Evolutionary conservation across 2,329 filamentous ascomycete species (phyloP), one percentile per base, ranked within the genome.

Genomic region (Colletotrichum eremochloae): DNA sequence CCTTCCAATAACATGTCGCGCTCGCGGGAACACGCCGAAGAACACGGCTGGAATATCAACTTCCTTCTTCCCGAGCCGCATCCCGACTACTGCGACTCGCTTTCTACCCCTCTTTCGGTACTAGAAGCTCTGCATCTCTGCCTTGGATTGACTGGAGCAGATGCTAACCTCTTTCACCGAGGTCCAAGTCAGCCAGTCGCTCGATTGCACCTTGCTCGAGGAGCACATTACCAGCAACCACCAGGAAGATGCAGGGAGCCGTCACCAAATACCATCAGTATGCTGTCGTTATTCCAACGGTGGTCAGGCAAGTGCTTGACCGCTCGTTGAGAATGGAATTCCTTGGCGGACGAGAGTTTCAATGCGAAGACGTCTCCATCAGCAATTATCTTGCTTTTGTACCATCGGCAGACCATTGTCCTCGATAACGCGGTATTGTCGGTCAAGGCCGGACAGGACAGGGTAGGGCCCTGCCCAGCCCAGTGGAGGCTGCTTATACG

Each of bases 121-220:
- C 40, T 55, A 60, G 58, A 52, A 40, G 66, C 69, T 53, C 68
- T 68, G 65, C 65, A 68, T 53, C 67, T 63, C 65, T 71, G 44
- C 52, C 33, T 53, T 55, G 29, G 36, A 48, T n/a, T 15, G 50
- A 42, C 44, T 24, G 56, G 57, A 42, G 31, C 55, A 15, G 12
- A 18, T 58, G 53, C 38, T 15, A 36, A 44, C 58, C 20, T 62
- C 29, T 36, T 55, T 20, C 15, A 56, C 8, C 38, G 42, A 48
- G 40, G 38, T 36, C 42, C 31, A 29, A 63, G 55, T 24, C 15
- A 52, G 33, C 48, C 38, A 58, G 42, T 44, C 53, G 5, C 20
- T 61, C 24, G 36, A 55, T 48, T 60, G 46, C 48, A 48, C 65
- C 66, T 64, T 69, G 66, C 33, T 24, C n/a, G 50, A 69, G 60